A percentile compares a stretch with the other conserved stretches of the same genome.
Conservation (phyloP, 148 eudicot genomes). For the Fagopyrum homotropicum region DNA sequence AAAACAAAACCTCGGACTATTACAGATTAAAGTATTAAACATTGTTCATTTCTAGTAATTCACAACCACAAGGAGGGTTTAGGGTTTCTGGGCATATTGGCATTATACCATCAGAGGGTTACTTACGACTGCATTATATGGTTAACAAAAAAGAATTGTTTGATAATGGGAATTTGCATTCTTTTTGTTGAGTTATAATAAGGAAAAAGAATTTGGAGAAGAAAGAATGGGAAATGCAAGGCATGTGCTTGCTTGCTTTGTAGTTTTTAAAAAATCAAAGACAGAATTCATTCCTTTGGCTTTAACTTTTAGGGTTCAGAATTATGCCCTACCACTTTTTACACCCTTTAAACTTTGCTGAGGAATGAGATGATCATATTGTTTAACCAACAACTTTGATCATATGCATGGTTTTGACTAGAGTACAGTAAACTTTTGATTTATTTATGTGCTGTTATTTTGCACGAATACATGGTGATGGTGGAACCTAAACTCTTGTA, state of each 20-base stretch:
- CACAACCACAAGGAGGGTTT: no score
- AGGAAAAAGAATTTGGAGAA: not conserved
- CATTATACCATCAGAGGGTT: not conserved
- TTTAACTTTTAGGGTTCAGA: not conserved
- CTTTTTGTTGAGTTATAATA: not conserved
- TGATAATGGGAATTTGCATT: not conserved
- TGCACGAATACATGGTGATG: not conserved
- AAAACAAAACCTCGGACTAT: not conserved
- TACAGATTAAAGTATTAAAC: not conserved
- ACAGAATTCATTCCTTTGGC: not conserved
- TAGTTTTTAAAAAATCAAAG: not conserved
- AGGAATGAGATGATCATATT: constrained; percentile 2
- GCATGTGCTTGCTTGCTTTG: constrained; percentile 1
- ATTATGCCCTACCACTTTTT: not conserved
- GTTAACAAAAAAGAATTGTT: not conserved
- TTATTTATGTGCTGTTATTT: not conserved
- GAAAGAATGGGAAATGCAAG: not conserved
- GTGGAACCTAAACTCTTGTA: no score
- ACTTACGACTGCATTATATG: not conserved
- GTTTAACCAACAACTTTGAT: not conserved
- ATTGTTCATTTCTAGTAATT: not conserved
- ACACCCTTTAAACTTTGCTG: not conserved
- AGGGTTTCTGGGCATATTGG: no score
- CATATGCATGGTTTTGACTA: not conserved
- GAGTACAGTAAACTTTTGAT: not conserved